Conservation (phyloP, 306 rosid genomes). For the Corylus avellana region DNA sequence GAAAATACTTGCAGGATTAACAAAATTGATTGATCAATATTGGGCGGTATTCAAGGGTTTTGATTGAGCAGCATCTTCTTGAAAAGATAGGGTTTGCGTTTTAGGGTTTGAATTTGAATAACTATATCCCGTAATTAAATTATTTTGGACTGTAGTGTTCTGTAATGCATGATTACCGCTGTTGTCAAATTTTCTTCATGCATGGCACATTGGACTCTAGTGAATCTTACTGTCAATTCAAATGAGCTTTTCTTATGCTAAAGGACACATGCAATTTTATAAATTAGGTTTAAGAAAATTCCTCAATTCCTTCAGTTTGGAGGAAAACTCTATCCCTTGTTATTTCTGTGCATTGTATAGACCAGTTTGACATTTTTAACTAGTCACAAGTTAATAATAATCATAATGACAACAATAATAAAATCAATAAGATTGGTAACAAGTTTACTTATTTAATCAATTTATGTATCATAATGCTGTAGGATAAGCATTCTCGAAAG, state of each 20-base stretch:
- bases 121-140: background rate
- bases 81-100: background rate
- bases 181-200: background rate
- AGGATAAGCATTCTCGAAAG: conserved; percentile 94
- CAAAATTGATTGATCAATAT: too few species aligned
- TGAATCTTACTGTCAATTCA: background rate
- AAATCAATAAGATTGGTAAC: background rate
- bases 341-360: background rate
- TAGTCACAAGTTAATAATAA: too few species aligned
- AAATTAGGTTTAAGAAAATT: too few species aligned
- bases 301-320: too few species aligned
- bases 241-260: background rate
- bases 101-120: background rate
- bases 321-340: background rate
- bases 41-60: background rate
- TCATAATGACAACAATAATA: too few species aligned
- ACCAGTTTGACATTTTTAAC: background rate
- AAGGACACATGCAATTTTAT: too few species aligned
- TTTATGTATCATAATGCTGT: conserved; percentile 22
- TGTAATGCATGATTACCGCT: background rate
- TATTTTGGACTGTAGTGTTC: background rate
- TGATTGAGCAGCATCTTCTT: background rate
- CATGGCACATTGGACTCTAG: conserved; percentile 1
- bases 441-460: background rate
- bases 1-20: background rate